Evolutionary conservation across 2,329 filamentous ascomycete species (phyloP), one percentile per base, ranked within the genome.

Genomic region (Helotiales sp.): DNA sequence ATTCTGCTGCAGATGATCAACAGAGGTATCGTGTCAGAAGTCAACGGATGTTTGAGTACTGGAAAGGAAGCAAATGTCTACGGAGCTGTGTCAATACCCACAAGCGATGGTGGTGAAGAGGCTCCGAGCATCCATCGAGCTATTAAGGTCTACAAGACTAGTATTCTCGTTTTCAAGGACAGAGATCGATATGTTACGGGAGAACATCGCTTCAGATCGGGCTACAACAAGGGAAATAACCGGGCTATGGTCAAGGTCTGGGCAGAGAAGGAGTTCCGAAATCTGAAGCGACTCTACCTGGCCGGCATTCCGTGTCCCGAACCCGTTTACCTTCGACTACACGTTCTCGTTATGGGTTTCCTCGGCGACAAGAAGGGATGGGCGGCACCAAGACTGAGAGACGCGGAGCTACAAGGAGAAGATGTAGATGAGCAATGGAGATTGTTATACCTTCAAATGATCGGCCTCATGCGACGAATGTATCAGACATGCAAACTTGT

Each of bases 61-160:
- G 96, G 96, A 64, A 99, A 99, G 79, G 96, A 99, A 80, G 96
- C 96, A 68, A 99, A 99, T 78, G 96, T 99, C 28, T 99, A 99
- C 81, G 93, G 96, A 70, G 93, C 95, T 20, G 85, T 97, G 11
- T 86, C 89, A 2, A 82, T 87, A 59, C 81, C 83, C 0, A 82
- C 85, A 2, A 79, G 82, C 5, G 80, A 88, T 6, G 85, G 86
- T 10, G 80, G 78, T 24, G 79, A 85, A 45, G 79, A 80, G 20
- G 74, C 77, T 2, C 81, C 84, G 22, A 81, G 87, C 0, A 80
- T 89, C 0, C 93, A 97, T 75, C 88, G 93, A 58, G 96, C 96
- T 13, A 93, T 98, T 84, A 99, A 99, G 82, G 93, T 99, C 60
- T 99, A 99, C 87, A 99, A 99, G 86, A 99, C 96, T 7, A 92